phyloP scores from a whole-genome alignment of 1,139 yeast species.

The Candida freyschussii region DNA sequence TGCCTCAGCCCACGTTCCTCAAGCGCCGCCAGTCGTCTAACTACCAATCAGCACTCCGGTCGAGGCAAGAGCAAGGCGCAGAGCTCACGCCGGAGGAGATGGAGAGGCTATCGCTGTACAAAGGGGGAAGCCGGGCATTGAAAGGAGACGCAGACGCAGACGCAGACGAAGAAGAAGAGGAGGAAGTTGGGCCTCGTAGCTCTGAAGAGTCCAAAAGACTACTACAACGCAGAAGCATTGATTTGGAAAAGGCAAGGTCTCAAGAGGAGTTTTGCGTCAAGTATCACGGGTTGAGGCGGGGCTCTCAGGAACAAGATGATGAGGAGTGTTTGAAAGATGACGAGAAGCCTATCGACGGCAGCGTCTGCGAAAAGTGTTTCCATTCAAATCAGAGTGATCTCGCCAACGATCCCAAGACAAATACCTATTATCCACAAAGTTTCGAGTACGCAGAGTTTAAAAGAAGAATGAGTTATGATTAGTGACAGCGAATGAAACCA shows the following conservation, averaged over 20 bases:
- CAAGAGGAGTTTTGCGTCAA: conserved; percentile 9
- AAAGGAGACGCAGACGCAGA: too few relatives aligned
- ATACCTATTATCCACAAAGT: conserved; percentile 5
- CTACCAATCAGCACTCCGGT: conserved; percentile 8
- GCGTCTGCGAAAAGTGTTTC: conserved; percentile 5
- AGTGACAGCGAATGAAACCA: not conserved
- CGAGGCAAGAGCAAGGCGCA: not conserved
- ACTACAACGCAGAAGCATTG: conserved; percentile 7
- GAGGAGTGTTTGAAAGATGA: not conserved
- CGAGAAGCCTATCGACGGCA: not conserved
- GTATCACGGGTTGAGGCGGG: conserved; percentile 10
- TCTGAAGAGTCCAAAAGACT: conserved; percentile 7
- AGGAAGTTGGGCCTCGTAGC: conserved; percentile 1
- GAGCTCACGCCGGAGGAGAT: not conserved
- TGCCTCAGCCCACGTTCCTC: not conserved
- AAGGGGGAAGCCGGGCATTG: too few relatives aligned
- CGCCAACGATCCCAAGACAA: conserved; percentile 1
- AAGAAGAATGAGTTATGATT: conserved; percentile 20
- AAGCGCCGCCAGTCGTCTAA: conserved; percentile 10
- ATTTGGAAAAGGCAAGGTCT: conserved; percentile 6
- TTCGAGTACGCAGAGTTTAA: conserved; percentile 23
- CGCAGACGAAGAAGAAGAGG: not conserved
- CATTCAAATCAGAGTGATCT: conserved; percentile 17
- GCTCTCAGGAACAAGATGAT: conserved; percentile 1
- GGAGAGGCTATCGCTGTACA: not conserved